Conservation (phyloP, 2,329 filamentous ascomycete genomes). For the Epichloe bromicola region DNA sequence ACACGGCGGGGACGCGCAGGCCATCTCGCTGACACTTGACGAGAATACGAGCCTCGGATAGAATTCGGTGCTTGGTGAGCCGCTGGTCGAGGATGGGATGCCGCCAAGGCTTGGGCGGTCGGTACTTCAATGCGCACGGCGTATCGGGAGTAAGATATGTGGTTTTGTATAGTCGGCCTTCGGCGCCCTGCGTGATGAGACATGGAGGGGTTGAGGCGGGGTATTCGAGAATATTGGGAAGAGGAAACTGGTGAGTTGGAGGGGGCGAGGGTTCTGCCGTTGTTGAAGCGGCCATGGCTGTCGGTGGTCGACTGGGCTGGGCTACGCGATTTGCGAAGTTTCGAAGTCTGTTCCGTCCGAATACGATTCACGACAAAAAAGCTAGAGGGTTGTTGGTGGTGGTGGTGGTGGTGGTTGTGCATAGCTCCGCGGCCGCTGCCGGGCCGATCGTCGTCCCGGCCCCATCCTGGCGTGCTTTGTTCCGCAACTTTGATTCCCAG, state of each 20-base stretch:
- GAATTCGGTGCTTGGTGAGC: slow-evolving; percentile 73
- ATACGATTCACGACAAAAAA: no score
- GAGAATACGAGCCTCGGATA: slow-evolving; percentile 79
- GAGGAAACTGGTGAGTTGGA: slow-evolving; percentile 27
- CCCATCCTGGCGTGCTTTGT: neutral
- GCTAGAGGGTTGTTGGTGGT: no score
- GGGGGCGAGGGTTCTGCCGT: slow-evolving; percentile 6
- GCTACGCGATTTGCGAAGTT: neutral
- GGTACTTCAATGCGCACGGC: slow-evolving; percentile 77
- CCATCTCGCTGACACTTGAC: slow-evolving; percentile 67
- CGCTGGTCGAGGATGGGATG: slow-evolving; percentile 81
- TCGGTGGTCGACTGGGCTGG: neutral
- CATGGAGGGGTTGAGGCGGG: slow-evolving; percentile 44
- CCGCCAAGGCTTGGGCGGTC: slow-evolving; percentile 80
- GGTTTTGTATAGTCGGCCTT: slow-evolving; percentile 85
- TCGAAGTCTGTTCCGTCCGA: no score
- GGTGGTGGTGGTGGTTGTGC: no score
- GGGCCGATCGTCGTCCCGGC: neutral
- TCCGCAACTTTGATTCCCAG: neutral
- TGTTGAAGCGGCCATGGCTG: slow-evolving; percentile 3
- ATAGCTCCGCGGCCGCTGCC: slow-evolving; percentile 1
- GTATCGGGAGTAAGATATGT: slow-evolving; percentile 57
- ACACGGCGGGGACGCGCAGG: slow-evolving; percentile 68
- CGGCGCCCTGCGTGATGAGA: slow-evolving; percentile 86
- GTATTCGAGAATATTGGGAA: slow-evolving; percentile 53